A percentile compares a stretch with the other conserved stretches of the same genome.
phyloP scores from a whole-genome alignment of 768 basidiomycete genomes.

The Dentipellis fragilis region DNA sequence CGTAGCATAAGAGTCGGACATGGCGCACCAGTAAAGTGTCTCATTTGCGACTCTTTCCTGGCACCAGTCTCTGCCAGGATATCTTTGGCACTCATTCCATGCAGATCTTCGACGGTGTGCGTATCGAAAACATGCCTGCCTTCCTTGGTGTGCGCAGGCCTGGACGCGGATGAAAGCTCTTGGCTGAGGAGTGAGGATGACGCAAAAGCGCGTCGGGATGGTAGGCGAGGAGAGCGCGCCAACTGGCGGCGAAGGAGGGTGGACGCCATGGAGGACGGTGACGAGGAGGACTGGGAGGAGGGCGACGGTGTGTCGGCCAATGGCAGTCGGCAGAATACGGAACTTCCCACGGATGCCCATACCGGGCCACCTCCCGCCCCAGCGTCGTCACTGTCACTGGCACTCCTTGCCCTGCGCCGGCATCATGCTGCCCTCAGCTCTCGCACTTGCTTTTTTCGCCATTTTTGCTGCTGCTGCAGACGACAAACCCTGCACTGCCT shows the following conservation, averaged over 20 bases:
- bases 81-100: slow-evolving; percentile 67
- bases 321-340: background rate
- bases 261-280: slow-evolving; percentile 48
- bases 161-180: slow-evolving; percentile 22
- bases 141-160: slow-evolving; percentile 19
- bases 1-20: background rate
- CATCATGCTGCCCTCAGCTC: background rate
- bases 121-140: slow-evolving; percentile 48
- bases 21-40: slow-evolving; percentile 81
- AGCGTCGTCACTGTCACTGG: background rate
- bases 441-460: slow-evolving; percentile 1
- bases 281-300: slow-evolving; percentile 13
- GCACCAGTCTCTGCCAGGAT: slow-evolving; percentile 69
- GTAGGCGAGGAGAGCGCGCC: slow-evolving; percentile 25
- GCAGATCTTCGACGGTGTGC: slow-evolving; percentile 78
- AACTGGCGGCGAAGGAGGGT: slow-evolving; percentile 54
- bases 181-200: slow-evolving; percentile 19
- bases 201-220: slow-evolving; percentile 2
- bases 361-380: background rate
- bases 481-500: slow-evolving; percentile 55
- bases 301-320: background rate
- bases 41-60: slow-evolving; percentile 68
- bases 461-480: slow-evolving; percentile 16
- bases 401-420: background rate
- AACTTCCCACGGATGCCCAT: background rate